Evolutionary conservation across 176 grass and related monocot species (phyloP).

Genomic region (Triticum monococcum): DNA sequence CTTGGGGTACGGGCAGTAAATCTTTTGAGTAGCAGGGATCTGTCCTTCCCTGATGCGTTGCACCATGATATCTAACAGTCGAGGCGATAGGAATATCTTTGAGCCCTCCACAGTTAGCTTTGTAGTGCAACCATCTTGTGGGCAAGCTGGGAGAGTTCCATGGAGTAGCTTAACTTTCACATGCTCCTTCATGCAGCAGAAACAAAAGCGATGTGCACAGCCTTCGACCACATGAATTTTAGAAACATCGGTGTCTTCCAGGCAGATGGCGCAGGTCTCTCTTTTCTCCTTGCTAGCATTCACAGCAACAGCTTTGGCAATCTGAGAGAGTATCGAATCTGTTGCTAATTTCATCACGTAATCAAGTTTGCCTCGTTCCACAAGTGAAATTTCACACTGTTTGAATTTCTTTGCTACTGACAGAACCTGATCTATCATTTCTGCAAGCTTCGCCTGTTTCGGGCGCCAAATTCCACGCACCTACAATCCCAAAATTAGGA

Average conservation of each 20-base stretch:
- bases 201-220: conserved; percentile 72
- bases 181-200: conserved; percentile 82
- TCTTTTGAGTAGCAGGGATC: conserved; percentile 61
- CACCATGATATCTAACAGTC: conserved; percentile 58
- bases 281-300: conserved; percentile 30
- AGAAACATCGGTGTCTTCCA: conserved; percentile 61
- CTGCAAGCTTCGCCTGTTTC: conserved; percentile 35
- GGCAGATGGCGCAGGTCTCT: conserved; percentile 78
- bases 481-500: conserved; percentile 33
- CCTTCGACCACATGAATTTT: conserved; percentile 62
- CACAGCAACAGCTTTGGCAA: conserved; percentile 34
- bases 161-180: conserved; percentile 64
- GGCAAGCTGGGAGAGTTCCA: conserved; percentile 63
- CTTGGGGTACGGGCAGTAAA: conserved; percentile 77
- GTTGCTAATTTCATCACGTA: conserved; percentile 61
- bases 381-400: conserved; percentile 40
- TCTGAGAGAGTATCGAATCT: conserved; percentile 58
- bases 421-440: conserved; percentile 45
- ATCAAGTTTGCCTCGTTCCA: conserved; percentile 32
- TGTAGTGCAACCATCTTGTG: conserved; percentile 67
- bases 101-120: conserved; percentile 57
- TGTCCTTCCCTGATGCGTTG: conserved; percentile 60
- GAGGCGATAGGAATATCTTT: conserved; percentile 46
- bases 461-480: conserved; percentile 46
- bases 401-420: conserved; percentile 50